Evolutionary conservation across 306 rosid genomes (phyloP), one percentile per base, ranked within the genome.

Genomic region (Mucuna pruriens): DNA sequence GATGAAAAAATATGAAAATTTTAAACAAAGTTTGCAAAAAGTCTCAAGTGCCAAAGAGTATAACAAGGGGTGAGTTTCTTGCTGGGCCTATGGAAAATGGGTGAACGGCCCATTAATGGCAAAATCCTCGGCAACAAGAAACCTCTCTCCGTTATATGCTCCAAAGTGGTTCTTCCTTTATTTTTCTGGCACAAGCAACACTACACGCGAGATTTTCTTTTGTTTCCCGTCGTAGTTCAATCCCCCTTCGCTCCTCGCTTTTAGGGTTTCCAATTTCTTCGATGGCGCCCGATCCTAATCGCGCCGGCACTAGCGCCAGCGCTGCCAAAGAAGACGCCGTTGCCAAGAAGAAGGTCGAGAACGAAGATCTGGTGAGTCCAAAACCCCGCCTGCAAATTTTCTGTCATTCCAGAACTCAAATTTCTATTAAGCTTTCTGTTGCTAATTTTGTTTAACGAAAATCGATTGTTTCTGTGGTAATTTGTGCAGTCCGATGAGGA

Each of bases 201-300:
- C 46, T 7, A 39, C 51, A 42, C 51, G 29, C 67, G 58, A 48
- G 58, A 44, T 74, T 74, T 80, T 80, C 71, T 9, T 13, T 33
- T 26, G 4, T 38, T 16, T 26, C 40, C 31, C 7, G 20, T 57
- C 80, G 23, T 48, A 7, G 38, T 68, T 71, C 31, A 34, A 57
- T 61, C 51, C 20, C 26, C 4, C 69, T 48, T 67, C 31, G 0
- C 38, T n/a, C 57, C 48, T 62, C 38, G 23, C 74, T 42, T 36
- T 69, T 84, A 89, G 91, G 91, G 87, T 70, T 80, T 78, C 22
- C 17, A 11, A 26, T 72, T 81, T 63, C 23, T 70, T 23, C 19
- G 74, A 94, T 94, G 98, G 97, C 97, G 16, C 91, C 97, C 11
- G 94, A 92, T 85, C 89, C 90, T 5, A 91, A 92, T 73, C 88